Evolutionary conservation across 2,329 filamentous ascomycete genomes (phyloP).

Genomic region (Stachybotrys chartarum): DNA sequence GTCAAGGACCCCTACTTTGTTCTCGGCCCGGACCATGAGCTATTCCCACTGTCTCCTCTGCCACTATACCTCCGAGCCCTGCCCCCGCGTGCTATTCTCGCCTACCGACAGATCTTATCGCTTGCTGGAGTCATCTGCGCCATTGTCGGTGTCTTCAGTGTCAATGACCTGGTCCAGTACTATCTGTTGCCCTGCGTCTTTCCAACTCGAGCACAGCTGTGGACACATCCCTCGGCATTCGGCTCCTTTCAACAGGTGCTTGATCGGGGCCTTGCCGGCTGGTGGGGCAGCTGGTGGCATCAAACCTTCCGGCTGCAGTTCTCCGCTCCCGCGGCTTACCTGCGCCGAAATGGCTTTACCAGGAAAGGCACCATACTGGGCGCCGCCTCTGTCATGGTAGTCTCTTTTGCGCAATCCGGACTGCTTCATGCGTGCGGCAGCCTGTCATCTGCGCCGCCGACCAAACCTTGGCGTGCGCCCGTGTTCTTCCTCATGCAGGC

Average conservation of each 20-base stretch:
- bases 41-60: constrained; percentile 9
- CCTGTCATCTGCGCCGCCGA: constrained; percentile 51
- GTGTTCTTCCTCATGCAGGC: constrained; percentile 69
- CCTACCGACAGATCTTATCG: constrained; percentile 50
- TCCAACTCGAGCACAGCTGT: constrained; percentile 41
- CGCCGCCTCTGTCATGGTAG: constrained; percentile 19
- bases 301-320: constrained; percentile 78
- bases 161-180: constrained; percentile 52
- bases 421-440: constrained; percentile 66
- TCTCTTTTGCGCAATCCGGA: constrained; percentile 57
- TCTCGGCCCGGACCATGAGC: constrained; percentile 34
- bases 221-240: constrained; percentile 47
- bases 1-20: constrained; percentile 75
- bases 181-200: constrained; percentile 42
- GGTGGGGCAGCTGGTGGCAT: constrained; percentile 88
- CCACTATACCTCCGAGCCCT: constrained; percentile 35
- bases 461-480: constrained; percentile 44
- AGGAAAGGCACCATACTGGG: constrained; percentile 17
- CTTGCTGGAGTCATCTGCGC: constrained; percentile 51
- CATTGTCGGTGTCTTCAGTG: constrained; percentile 52
- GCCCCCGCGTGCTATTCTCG: constrained; percentile 36
- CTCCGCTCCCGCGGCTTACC: constrained; percentile 46
- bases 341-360: constrained; percentile 34
- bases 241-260: constrained; percentile 49
- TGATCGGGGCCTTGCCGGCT: constrained; percentile 67